Percentiles rank a stretch among this genome's conserved stretches.
Evolutionary conservation across 805 yeast species (phyloP).

Genomic region (Wickerhamomyces hampshirensis): DNA sequence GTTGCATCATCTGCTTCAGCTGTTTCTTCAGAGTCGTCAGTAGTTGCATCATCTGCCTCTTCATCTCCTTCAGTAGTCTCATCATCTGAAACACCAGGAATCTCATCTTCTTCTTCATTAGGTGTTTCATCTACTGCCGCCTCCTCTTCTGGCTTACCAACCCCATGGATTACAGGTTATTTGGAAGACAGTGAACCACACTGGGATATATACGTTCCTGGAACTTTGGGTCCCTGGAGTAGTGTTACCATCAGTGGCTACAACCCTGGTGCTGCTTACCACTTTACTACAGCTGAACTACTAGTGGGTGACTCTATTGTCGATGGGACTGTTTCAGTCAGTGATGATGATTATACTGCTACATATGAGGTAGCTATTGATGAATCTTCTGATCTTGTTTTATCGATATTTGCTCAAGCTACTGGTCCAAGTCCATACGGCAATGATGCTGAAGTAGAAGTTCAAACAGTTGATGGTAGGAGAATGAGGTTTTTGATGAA

Average conservation of each 20-base stretch:
- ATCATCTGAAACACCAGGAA: no score
- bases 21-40: no score
- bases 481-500: slow-evolving; percentile 4
- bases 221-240: slow-evolving; percentile 16
- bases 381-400: slow-evolving; percentile 1
- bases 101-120: no score
- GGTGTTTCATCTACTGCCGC: slow-evolving; percentile 8
- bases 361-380: slow-evolving; percentile 1
- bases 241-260: slow-evolving; percentile 9
- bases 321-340: slow-evolving; percentile 6
- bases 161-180: slow-evolving; percentile 17
- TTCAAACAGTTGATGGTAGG: slow-evolving; percentile 2
- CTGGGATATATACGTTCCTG: slow-evolving; percentile 17
- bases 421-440: slow-evolving; percentile 6
- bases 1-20: no score
- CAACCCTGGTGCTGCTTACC: slow-evolving; percentile 12
- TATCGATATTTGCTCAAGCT: slow-evolving; percentile 1
- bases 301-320: slow-evolving; percentile 5
- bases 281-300: slow-evolving; percentile 8
- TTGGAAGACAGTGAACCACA: slow-evolving; percentile 18
- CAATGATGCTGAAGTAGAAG: slow-evolving; percentile 1
- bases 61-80: not conserved
- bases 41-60: not conserved
- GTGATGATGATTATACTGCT: slow-evolving; percentile 1
- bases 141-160: slow-evolving; percentile 7